phyloP scores from a whole-genome alignment of 306 rosid genomes.

The Dicorynia guianensis region DNA sequence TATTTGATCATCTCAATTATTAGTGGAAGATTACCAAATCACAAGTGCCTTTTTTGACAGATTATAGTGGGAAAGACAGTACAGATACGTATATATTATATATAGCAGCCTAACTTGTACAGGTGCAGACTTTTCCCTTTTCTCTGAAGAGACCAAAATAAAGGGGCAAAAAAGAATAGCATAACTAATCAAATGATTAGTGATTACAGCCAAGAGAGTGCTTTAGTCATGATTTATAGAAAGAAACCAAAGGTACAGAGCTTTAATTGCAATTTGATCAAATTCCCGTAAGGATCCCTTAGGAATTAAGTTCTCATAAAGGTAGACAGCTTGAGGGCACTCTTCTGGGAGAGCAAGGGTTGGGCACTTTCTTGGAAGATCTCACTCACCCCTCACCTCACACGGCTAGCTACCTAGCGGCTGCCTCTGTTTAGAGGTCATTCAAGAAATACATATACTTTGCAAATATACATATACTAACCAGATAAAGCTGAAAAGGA shows the following conservation, averaged over 20 bases:
- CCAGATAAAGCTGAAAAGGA: slow-evolving; percentile 39
- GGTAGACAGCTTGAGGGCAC: slow-evolving; percentile 86
- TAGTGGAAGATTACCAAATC: slow-evolving; percentile 39
- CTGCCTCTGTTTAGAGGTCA: slow-evolving; percentile 42
- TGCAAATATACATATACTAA: slow-evolving; percentile 22
- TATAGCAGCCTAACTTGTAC: not conserved
- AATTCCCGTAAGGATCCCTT: slow-evolving; percentile 42
- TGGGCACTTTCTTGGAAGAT: slow-evolving; percentile 46
- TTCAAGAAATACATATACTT: slow-evolving; percentile 12
- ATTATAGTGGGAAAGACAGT: slow-evolving; percentile 1
- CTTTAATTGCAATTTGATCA: slow-evolving; percentile 12
- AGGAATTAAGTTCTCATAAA: slow-evolving; percentile 62
- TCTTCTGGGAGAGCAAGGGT: slow-evolving; percentile 34
- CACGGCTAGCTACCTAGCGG: slow-evolving; percentile 32
- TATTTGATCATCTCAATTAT: slow-evolving; percentile 19
- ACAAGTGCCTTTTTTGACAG: slow-evolving; percentile 20
- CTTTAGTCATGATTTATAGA: slow-evolving; percentile 33
- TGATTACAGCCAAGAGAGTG: slow-evolving; percentile 24
- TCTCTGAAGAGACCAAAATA: not conserved
- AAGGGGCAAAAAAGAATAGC: slow-evolving; percentile 1
- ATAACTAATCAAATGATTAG: slow-evolving; percentile 40
- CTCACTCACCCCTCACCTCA: slow-evolving; percentile 40
- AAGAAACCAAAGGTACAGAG: slow-evolving; percentile 12
- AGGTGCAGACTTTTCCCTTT: slow-evolving; percentile 26
- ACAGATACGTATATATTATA: not conserved